Evolutionary conservation across 2,329 filamentous ascomycete species (phyloP).

Genomic region (Pyricularia sp.): DNA sequence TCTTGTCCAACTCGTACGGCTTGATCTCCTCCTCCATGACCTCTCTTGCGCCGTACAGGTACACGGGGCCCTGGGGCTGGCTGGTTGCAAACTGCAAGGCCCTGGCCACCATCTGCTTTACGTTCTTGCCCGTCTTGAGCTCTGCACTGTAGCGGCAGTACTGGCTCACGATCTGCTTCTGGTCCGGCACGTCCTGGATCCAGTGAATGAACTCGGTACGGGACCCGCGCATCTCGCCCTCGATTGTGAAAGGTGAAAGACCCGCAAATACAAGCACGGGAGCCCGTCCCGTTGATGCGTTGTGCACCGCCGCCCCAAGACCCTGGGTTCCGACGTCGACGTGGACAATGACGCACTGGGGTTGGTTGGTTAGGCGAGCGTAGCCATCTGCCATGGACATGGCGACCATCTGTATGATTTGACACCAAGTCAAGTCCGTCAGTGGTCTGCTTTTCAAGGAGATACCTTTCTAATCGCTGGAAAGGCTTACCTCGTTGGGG

Average conservation of each 20-base stretch:
- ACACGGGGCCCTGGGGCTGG: constrained; percentile 71
- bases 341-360: constrained; percentile 63
- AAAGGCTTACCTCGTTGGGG: constrained; percentile 52
- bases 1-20: constrained; percentile 59
- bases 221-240: constrained; percentile 30
- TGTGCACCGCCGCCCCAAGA: constrained; percentile 62
- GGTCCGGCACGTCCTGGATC: constrained; percentile 31
- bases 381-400: constrained; percentile 69
- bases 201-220: constrained; percentile 34
- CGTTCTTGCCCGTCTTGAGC: constrained; percentile 74
- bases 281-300: constrained; percentile 57
- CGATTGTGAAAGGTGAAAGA: constrained; percentile 30
- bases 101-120: constrained; percentile 84
- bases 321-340: constrained; percentile 69
- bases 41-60: constrained; percentile 69
- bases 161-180: constrained; percentile 54
- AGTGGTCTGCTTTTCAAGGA: not conserved
- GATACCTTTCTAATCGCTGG: not conserved
- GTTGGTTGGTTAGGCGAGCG: constrained; percentile 54
- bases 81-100: constrained; percentile 74
- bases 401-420: constrained; percentile 58
- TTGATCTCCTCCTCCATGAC: constrained; percentile 79
- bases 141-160: constrained; percentile 80
- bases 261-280: constrained; percentile 45
- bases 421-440: not conserved